Base-by-base conservation (phyloP, 140 eudicot genomes). In the Bidens hawaiensis region DNA sequence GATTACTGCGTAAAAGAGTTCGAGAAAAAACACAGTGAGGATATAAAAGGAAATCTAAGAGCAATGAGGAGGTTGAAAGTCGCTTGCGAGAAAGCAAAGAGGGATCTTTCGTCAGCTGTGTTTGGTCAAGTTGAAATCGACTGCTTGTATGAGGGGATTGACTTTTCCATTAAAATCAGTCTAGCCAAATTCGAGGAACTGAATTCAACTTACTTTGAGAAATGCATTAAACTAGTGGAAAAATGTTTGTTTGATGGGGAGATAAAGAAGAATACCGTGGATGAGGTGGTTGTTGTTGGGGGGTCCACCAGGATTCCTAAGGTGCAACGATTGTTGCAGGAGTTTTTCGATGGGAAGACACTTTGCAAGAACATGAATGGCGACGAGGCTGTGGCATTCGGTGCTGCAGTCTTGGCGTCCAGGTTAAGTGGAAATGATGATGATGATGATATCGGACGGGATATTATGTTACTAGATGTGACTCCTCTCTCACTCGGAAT, bases 1-100 rank as follows among this genome's bases (percentile, higher is more conserved):
- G 17, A 26, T 45, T 18, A 45, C 8, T 63, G 69, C n/a, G 24
- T 26, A 27, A 9, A 62, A 43, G 67, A 62, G 1, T 62, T 62
- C 23, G 28, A 62, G 55, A 62, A 10, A 62, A 24, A 2, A 26
- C 42, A 45, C 13, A 17, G 7, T 30, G 21, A n/a, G 10, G 40
- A 45, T 6, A 2, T 62, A 0, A 45, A 43, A 9, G 1, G 21
- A 16, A 26, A 25, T 11, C 57, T n/a, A 45, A 62, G 43, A 27
- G 55, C 56, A 15, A 6, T 62, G 16, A 41, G 40, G 24, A 60
- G 36, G 24, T 40, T 60, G 52, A 60, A 60, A 40, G n/a, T 24
- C 42, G 67, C 67, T 0, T 62, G 67, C 25, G 67, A 60, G 41
- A 41, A n/a, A 62, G 67, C 67, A 62, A 62, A 62, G 54, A 62